These are phyloP conservation scores for Didymella arachidicola DNA, from an alignment of 2,329 filamentous ascomycete species.

Conservation along the genomic window DNA sequence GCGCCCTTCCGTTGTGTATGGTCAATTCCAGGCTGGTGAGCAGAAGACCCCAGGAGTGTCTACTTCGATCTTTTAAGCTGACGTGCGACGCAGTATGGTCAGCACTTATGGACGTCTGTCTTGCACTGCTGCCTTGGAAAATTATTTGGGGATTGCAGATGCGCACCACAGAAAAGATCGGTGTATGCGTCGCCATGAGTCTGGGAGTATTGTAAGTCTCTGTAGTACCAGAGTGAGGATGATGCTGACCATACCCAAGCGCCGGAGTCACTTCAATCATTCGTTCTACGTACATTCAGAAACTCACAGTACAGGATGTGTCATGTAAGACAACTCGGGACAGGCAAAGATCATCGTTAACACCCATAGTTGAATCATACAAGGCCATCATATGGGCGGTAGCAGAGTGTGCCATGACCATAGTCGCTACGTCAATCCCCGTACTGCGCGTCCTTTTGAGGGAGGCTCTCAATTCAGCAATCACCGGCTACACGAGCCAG, in stretches of 20 bases:
- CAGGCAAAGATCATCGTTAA: conserved; percentile 7
- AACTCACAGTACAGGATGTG: conserved; percentile 21
- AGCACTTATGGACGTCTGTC: conserved; percentile 23
- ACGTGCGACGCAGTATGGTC: conserved; percentile 19
- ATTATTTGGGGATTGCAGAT: conserved; percentile 22
- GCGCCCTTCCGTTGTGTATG: conserved; percentile 13
- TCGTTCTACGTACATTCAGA: conserved; percentile 19
- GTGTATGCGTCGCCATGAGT: conserved; percentile 24
- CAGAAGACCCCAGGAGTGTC: not conserved
- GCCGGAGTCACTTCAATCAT: conserved; percentile 20
- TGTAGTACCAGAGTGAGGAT: not conserved
- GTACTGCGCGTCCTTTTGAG: conserved; percentile 24
- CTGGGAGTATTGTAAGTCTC: conserved; percentile 19
- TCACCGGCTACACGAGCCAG: conserved; percentile 6
- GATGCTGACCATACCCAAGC: conserved; percentile 16
- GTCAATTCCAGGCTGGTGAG: conserved; percentile 17
- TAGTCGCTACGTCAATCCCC: conserved; percentile 24
- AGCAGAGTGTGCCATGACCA: conserved; percentile 24
- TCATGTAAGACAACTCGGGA: conserved; percentile 17
- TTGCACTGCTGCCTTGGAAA: conserved; percentile 22
- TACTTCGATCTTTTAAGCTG: conserved; percentile 1
- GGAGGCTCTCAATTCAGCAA: conserved; percentile 20
- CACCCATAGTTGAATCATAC: conserved; percentile 18
- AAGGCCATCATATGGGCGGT: conserved; percentile 23
- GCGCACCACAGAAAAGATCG: conserved; percentile 22